phyloP scores from a whole-genome alignment of 305 asterid genomes.

The Plantago coronopus region DNA sequence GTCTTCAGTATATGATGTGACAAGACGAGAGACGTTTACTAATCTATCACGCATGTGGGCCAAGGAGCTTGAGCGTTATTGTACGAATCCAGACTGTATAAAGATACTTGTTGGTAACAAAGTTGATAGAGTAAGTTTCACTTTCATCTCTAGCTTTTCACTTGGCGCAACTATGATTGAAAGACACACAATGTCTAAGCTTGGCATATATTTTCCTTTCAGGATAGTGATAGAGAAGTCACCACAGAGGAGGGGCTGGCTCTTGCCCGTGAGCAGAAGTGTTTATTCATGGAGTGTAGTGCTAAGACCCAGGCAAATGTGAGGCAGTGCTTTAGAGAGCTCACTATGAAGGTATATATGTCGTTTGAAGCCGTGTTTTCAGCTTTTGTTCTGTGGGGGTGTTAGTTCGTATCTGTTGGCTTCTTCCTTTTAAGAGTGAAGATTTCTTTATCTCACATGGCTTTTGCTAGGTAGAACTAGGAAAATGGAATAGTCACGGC shows the following conservation, averaged over 20 bases:
- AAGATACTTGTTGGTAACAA: slow-evolving; percentile 81
- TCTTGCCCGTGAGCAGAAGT: slow-evolving; percentile 59
- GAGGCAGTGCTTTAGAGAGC: slow-evolving; percentile 67
- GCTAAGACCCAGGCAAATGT: slow-evolving; percentile 83
- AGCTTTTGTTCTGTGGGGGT: neutral
- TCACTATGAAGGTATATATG: slow-evolving; percentile 56
- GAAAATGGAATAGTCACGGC: neutral
- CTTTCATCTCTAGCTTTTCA: slow-evolving; percentile 1
- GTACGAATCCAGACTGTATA: slow-evolving; percentile 73
- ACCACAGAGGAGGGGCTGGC: slow-evolving; percentile 73
- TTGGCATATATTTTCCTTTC: slow-evolving; percentile 25
- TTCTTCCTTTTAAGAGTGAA: neutral
- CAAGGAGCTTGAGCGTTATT: slow-evolving; percentile 62
- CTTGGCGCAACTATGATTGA: neutral
- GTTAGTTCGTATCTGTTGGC: neutral
- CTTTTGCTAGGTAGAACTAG: neutral
- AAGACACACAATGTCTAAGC: neutral
- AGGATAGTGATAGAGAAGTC: slow-evolving; percentile 81
- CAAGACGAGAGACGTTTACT: slow-evolving; percentile 77
- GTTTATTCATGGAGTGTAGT: slow-evolving; percentile 75
- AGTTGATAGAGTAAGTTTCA: slow-evolving; percentile 68
- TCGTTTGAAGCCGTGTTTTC: neutral
- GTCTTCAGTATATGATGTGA: slow-evolving; percentile 69
- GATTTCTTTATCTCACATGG: neutral
- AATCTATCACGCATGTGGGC: slow-evolving; percentile 64